Evolutionary conservation across 106 monocot genomes (phyloP), one percentile per base, ranked within the genome.

Genomic region (Dendrobium catenatum): DNA sequence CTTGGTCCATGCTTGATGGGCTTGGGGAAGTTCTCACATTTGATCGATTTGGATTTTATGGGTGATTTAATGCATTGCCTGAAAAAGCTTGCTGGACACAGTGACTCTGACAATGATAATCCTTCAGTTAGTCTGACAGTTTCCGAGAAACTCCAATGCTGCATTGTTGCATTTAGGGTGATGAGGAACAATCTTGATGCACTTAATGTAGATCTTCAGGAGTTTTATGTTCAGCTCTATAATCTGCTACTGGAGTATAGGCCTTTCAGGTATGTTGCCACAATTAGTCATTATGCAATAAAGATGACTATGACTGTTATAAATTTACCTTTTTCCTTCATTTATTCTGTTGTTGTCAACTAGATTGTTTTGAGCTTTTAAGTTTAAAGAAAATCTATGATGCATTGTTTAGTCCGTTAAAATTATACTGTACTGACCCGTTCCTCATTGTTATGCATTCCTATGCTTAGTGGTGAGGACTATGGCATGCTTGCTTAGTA

Each of bases 171-270:
- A 27, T 95, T 99, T 78, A 90, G 85, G 82, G 87, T 99, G 55
- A 91, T 95, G 99, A 95, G 88, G 83, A 99, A 85, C 79, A 99
- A 99, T 86, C 89, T 99, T 46, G 99, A 95, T 82, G 95, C 99
- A 1, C 73, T 99, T 85, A 99, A 95, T 80, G 90, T 99, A 20
- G 99, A 99, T 80, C 85, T 99, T 83, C 95, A 99, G 56, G 93
- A 91, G 48, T 99, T 95, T 78, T 99, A 85, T 85, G 85, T 91
- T 76, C 91, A 93, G 73, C 86, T 99, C 20, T 99, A 95, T 83
- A 99, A 91, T 84, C 93, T 95, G 56, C 81, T 99, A 46, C 85
- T 95, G 68, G 93, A 95, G 80, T 99, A 95, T 78, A 89, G 93
- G 61, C 95, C 95, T 79, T 85, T 84, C 83, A 99, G 99, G 93